Conservation (phyloP, 2,329 filamentous ascomycete species). For the Sporothrix curviconia region DNA sequence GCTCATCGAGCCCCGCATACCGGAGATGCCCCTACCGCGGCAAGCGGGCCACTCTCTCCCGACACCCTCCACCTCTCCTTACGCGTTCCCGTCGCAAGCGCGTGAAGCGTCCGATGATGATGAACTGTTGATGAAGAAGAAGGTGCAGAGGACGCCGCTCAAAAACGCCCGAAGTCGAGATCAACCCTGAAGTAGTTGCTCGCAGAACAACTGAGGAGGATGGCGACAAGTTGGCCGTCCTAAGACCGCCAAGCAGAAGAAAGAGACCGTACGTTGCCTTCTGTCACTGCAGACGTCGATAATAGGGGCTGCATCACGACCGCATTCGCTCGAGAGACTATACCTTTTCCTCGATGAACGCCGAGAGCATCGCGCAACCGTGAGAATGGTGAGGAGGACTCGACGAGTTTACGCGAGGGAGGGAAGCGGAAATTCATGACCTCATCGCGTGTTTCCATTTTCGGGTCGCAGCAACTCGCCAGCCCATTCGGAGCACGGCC, state of each 20-base stretch:
- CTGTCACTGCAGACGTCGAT: conserved; percentile 3
- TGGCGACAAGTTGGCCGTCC: background rate
- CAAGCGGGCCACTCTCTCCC: conserved; percentile 46
- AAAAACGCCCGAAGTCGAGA: too few relatives aligned
- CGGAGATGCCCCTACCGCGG: conserved; percentile 23
- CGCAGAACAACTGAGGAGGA: too few relatives aligned
- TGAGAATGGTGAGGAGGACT: conserved; percentile 42
- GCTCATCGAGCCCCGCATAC: conserved; percentile 30
- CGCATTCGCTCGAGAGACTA: background rate
- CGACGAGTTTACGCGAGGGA: conserved; percentile 50
- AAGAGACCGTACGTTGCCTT: background rate
- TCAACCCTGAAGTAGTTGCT: too few relatives aligned
- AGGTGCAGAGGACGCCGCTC: background rate
- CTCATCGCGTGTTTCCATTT: conserved; percentile 49
- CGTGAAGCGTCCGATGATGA: conserved; percentile 6
- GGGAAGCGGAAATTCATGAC: conserved; percentile 52
- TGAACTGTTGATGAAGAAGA: background rate
- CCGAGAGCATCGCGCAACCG: conserved; percentile 17
- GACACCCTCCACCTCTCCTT: conserved; percentile 28
- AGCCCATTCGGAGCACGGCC: conserved; percentile 41
- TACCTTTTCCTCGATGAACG: background rate
- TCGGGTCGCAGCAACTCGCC: conserved; percentile 44
- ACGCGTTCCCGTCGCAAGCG: conserved; percentile 19
- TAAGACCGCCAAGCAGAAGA: conserved; percentile 5
- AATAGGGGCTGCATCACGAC: conserved; percentile 17